phyloP scores from a whole-genome alignment of 768 basidiomycete genomes.

The Lactarius vividus region DNA sequence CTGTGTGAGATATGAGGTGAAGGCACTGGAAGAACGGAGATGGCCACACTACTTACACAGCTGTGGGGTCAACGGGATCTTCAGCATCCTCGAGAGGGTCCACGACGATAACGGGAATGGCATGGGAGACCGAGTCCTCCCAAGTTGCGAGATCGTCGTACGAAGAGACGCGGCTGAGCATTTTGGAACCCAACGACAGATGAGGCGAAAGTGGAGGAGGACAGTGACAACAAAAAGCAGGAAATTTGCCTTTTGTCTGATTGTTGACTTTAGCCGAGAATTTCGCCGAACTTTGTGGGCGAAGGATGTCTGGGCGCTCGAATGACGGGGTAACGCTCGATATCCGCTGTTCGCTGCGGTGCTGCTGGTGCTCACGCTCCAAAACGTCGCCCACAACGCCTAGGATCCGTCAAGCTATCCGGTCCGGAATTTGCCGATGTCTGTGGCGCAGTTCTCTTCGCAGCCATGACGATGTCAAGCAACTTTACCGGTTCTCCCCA shows the following conservation, averaged over 20 bases:
- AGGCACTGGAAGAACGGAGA: not conserved
- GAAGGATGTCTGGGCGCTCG: not conserved
- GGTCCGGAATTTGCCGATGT: not conserved
- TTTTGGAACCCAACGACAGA: slow-evolving; percentile 5
- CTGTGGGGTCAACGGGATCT: slow-evolving; percentile 21
- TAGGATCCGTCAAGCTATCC: not conserved
- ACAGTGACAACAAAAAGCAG: not conserved
- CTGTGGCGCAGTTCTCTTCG: not conserved
- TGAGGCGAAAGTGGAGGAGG: not conserved
- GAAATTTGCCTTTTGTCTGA: not conserved
- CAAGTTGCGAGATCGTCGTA: slow-evolving; percentile 31
- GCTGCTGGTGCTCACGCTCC: not conserved
- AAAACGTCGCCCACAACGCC: not conserved
- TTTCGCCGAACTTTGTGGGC: not conserved
- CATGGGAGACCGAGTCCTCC: slow-evolving; percentile 26
- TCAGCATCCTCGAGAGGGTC: slow-evolving; percentile 26
- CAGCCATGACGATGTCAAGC: too few species aligned
- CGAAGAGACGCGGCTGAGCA: slow-evolving; percentile 28
- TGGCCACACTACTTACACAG: slow-evolving; percentile 14
- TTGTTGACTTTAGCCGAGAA: not conserved
- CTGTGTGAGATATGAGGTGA: slow-evolving; percentile 19
- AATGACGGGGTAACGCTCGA: not conserved
- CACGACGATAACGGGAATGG: slow-evolving; percentile 23
- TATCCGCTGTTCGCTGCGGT: not conserved
- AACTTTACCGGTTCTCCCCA: too few species aligned